Evolutionary conservation across 202 grass and related monocot species (phyloP).

Genomic region (Cymbopogon flexuosus): DNA sequence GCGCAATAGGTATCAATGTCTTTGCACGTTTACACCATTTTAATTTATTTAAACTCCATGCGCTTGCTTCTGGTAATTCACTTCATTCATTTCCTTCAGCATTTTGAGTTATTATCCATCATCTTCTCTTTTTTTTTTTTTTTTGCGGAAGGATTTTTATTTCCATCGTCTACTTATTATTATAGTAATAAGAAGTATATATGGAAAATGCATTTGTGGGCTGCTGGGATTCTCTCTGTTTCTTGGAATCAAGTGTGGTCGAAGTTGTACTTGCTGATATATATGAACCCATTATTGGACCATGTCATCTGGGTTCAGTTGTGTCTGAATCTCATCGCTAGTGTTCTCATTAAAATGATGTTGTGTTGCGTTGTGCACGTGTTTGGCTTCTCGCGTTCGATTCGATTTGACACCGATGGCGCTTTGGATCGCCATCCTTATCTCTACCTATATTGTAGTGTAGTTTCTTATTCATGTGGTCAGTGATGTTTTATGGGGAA

Average conservation of each 20-base stretch:
- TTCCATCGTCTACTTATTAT: too few species aligned
- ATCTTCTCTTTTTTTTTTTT: too few species aligned
- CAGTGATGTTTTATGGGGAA: background rate
- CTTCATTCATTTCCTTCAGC: too few species aligned
- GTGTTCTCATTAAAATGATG: background rate
- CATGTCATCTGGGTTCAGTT: background rate
- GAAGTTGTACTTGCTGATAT: too few species aligned
- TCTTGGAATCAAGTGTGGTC: background rate
- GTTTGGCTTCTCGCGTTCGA: background rate
- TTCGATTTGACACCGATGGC: background rate
- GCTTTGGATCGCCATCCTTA: background rate
- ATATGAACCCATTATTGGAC: too few species aligned
- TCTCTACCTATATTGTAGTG: background rate
- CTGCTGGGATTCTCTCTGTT: background rate
- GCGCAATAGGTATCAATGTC: slow-evolving; percentile 54
- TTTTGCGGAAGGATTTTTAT: too few species aligned
- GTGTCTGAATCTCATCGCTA: background rate
- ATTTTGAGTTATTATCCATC: too few species aligned
- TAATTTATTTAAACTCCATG: background rate
- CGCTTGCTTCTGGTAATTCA: background rate
- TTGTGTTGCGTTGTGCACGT: background rate
- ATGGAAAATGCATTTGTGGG: background rate
- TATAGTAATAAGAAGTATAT: background rate
- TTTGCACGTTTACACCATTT: background rate
- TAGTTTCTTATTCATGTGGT: background rate